Base-by-base conservation (phyloP, 495 filamentous ascomycete species). In the Neurospora tetrasperma region DNA sequence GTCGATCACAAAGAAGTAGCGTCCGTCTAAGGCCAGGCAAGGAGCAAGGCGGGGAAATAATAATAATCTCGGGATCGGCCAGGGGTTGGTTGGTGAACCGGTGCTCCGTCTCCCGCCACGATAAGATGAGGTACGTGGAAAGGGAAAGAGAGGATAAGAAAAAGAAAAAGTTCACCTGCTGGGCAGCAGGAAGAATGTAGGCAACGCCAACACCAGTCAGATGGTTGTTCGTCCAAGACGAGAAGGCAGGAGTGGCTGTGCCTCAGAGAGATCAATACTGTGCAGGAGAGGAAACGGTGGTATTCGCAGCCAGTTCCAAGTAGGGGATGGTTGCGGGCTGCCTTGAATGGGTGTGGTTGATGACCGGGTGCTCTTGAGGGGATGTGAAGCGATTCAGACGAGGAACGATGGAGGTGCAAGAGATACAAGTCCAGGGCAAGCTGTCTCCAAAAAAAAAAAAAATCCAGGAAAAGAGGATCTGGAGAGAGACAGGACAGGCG, bases 51-150 rank as follows among this genome's bases (percentile, higher is more conserved):
- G 74, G 79, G 76, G 79, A 76, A 79, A 75, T 77, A 80, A 80
- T 77, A 81, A 82, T 80, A 78, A 79, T 81, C 79, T 81, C 75
- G 77, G 77, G 70, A 66, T 71, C 69, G 72, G 75, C 75, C 76
- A 75, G 80, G 76, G 76, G 54, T 35, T 66, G 54, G 54, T 66
- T 62, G 54, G 23, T 35, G 54, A 66, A 66, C 54, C 14, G 54
- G 54, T 66, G 54, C 54, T 66, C 54, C 54, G 54, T 66, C 54
- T 66, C 54, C 54, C 54, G 35, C 54, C 27, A 66, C 54, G 54
- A 66, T 42, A 62, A 46, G 54, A 66, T 66, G 70, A 66, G 54
- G 54, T 66, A 66, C 23, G 44, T 42, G 20, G 39, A 39, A 31
- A 44, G 74, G 72, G 68, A 73, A 59, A 72, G 72, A 75, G 42